These are phyloP conservation scores for Ricinus communis DNA, from an alignment of 345 rosid genomes.

Conservation along the genomic window DNA sequence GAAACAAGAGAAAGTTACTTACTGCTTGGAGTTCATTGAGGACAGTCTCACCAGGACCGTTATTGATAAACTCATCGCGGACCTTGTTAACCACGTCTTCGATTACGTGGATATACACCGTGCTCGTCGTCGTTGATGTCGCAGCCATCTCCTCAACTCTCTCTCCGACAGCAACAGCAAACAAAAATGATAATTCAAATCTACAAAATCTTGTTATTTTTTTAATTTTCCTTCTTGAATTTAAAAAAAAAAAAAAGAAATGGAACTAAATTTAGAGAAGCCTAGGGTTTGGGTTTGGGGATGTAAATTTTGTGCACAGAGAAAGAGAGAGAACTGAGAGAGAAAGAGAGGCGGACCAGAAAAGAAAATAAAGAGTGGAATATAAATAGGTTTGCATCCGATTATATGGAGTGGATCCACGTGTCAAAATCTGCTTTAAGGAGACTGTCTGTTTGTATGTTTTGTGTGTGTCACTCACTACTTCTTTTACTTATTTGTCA, in stretches of 20 bases:
- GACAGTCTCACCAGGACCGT: constrained; percentile 81
- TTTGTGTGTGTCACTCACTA: not conserved
- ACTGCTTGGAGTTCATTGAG: constrained; percentile 93
- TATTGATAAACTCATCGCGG: constrained; percentile 80
- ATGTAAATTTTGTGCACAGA: not conserved
- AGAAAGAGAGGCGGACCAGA: constrained; percentile 52
- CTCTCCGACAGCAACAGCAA: constrained; percentile 18
- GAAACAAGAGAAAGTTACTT: constrained; percentile 18
- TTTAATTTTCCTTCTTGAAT: constrained; percentile 12
- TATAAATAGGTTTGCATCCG: constrained; percentile 99
- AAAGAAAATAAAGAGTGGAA: constrained; percentile 59
- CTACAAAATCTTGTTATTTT: not conserved
- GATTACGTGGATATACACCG: constrained; percentile 85
- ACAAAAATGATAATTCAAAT: no score
- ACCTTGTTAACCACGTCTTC: constrained; percentile 90
- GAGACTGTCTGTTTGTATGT: not conserved
- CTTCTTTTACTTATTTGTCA: not conserved
- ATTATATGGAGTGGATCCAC: constrained; percentile 48
- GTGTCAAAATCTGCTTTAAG: constrained; percentile 57
- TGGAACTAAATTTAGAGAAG: not conserved
- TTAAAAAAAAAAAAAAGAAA: not conserved
- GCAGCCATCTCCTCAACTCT: constrained; percentile 51
- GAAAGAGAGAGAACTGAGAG: constrained; percentile 14
- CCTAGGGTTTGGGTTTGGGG: constrained; percentile 32
- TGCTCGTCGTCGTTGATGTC: constrained; percentile 53